Evolutionary conservation across 768 basidiomycete genomes (phyloP).

Genomic region (Gautieria morchelliformis): DNA sequence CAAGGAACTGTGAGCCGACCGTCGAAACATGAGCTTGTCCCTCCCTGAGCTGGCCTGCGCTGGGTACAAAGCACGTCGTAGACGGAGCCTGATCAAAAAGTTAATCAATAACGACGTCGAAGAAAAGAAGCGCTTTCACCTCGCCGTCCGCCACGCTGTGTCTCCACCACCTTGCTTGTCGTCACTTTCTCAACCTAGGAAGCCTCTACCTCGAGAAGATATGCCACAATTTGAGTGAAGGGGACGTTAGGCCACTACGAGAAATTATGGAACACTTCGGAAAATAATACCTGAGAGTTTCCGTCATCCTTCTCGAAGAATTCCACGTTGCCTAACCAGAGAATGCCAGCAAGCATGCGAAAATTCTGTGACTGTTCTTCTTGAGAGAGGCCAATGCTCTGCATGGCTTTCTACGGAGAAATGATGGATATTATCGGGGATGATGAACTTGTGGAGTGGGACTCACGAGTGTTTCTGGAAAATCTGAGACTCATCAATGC

Average conservation of each 20-base stretch:
- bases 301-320: slow-evolving; percentile 86
- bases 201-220: slow-evolving; percentile 83
- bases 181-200: slow-evolving; percentile 78
- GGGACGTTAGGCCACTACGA: neutral
- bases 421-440: neutral
- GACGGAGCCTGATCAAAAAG: slow-evolving; percentile 45
- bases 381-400: slow-evolving; percentile 74
- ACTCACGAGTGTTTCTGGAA: slow-evolving; percentile 76
- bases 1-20: slow-evolving; percentile 88
- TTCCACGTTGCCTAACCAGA: slow-evolving; percentile 96
- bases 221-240: slow-evolving; percentile 94
- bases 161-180: slow-evolving; percentile 82
- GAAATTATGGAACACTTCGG: neutral
- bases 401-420: slow-evolving; percentile 73
- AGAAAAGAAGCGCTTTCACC: slow-evolving; percentile 29
- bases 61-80: slow-evolving; percentile 91
- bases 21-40: slow-evolving; percentile 88
- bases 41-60: slow-evolving; percentile 83
- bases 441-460: neutral
- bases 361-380: slow-evolving; percentile 89
- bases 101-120: neutral
- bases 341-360: slow-evolving; percentile 80
- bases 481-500: slow-evolving; percentile 88
- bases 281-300: slow-evolving; percentile 33
- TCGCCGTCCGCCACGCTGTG: slow-evolving; percentile 81